Evolutionary conservation across 2,329 filamentous ascomycete genomes (phyloP).

Genomic region (Aphanoascus verrucosus): DNA sequence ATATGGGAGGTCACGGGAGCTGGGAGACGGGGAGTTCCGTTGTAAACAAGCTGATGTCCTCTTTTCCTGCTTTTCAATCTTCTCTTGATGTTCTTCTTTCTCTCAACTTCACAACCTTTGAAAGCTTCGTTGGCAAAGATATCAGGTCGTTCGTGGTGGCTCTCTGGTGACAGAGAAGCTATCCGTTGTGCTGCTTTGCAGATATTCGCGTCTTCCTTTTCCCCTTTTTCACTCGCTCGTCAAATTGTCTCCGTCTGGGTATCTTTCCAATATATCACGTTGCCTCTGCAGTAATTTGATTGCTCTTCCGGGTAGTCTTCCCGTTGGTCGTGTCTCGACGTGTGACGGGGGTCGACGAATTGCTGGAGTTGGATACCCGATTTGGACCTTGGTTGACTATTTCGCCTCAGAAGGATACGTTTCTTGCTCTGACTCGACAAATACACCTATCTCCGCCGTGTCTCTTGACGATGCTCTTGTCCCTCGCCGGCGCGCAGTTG

Average conservation of each 20-base stretch:
- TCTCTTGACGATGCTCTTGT: not conserved
- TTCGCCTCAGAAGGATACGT: not conserved
- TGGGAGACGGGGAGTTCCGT: not conserved
- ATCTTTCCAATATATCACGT: not conserved
- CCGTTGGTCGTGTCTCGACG: slow-evolving; percentile 4
- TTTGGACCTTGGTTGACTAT: not conserved
- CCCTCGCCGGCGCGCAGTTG: not conserved
- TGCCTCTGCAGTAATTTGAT: not conserved
- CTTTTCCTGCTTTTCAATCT: too few species aligned
- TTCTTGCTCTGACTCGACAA: not conserved
- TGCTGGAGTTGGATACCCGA: slow-evolving; percentile 3
- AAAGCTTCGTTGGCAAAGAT: too few species aligned
- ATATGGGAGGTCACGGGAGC: not conserved
- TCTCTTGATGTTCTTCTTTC: too few species aligned
- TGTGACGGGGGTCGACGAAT: slow-evolving; percentile 11
- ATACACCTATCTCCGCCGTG: not conserved
- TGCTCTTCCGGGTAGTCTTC: slow-evolving; percentile 6
- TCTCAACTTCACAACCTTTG: too few species aligned
- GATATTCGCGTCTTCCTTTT: too few species aligned
- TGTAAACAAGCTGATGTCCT: too few species aligned
- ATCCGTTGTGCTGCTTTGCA: too few species aligned
- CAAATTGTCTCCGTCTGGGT: not conserved
- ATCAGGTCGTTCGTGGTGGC: too few species aligned
- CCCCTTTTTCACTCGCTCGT: too few species aligned
- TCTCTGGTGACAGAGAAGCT: too few species aligned